phyloP scores from a whole-genome alignment of 202 grass and related monocot genomes.

The Setaria italica region DNA sequence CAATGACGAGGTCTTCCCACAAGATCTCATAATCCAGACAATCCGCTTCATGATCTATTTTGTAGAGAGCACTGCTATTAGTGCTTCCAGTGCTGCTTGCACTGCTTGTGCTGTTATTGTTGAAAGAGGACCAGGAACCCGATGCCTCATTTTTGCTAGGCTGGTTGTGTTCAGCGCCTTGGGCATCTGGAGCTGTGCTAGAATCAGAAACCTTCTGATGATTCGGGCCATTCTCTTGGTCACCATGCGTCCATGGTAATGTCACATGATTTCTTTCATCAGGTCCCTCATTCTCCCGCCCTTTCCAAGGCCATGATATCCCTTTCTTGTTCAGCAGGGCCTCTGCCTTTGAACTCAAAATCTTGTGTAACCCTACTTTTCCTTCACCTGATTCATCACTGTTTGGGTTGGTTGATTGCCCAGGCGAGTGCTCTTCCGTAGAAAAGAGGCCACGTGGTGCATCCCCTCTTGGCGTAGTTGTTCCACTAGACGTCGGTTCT shows the following conservation, averaged over 20 bases:
- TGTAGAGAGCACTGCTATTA: constrained; percentile 79
- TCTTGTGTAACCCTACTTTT: constrained; percentile 76
- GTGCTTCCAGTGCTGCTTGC: constrained; percentile 93
- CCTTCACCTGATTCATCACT: constrained; percentile 70
- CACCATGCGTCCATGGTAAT: constrained; percentile 74
- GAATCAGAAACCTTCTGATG: constrained; percentile 62
- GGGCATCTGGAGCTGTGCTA: constrained; percentile 49
- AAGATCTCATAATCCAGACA: constrained; percentile 99
- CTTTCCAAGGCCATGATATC: constrained; percentile 96
- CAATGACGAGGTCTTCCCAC: constrained; percentile 96
- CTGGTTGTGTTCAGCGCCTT: constrained; percentile 54
- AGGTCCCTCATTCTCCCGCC: constrained; percentile 61
- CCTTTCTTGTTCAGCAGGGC: constrained; percentile 82
- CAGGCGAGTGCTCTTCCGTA: constrained; percentile 59
- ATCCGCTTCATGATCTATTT: constrained; percentile 83
- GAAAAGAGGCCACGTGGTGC: constrained; percentile 48
- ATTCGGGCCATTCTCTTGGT: constrained; percentile 62
- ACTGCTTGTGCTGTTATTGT: constrained; percentile 95
- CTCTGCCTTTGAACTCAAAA: constrained; percentile 93
- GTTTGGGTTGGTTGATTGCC: constrained; percentile 51
- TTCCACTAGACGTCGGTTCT: constrained; percentile 63
- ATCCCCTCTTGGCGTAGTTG: constrained; percentile 64
- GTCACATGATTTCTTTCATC: constrained; percentile 65
- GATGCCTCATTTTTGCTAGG: constrained; percentile 65
- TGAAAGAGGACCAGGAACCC: constrained; percentile 92